phyloP scores from a whole-genome alignment of 306 rosid species.

The Pterocarpus santalinus region DNA sequence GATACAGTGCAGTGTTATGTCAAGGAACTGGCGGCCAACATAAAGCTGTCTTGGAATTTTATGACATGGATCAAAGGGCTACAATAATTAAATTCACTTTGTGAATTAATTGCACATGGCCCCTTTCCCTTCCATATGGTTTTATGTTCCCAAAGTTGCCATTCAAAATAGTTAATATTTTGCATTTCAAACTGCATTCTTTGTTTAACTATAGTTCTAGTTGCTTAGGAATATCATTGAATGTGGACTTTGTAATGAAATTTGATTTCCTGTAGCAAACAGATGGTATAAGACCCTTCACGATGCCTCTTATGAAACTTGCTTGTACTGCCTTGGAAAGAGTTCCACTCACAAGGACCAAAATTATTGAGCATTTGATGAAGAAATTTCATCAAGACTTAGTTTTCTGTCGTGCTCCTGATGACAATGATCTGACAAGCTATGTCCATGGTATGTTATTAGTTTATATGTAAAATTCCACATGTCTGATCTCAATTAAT shows the following conservation, averaged over 20 bases:
- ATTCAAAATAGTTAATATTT: neutral
- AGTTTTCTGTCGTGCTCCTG: conserved; percentile 89
- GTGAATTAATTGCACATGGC: neutral
- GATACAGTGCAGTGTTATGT: too few species aligned
- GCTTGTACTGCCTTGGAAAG: conserved; percentile 96
- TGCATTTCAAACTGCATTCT: conserved; percentile 22
- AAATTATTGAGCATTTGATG: conserved; percentile 78
- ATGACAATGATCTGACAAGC: conserved; percentile 71
- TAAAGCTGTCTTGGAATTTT: too few species aligned
- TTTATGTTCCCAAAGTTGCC: neutral
- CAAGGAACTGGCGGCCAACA: too few species aligned
- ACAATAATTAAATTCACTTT: neutral
- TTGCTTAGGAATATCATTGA: conserved; percentile 20
- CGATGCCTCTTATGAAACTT: conserved; percentile 95
- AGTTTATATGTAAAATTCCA: conserved; percentile 5
- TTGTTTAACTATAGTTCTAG: conserved; percentile 30
- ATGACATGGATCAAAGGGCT: neutral
- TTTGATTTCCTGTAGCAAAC: conserved; percentile 62
- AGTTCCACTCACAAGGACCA: conserved; percentile 85
- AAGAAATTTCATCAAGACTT: conserved; percentile 85
- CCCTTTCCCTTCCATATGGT: conserved; percentile 21
- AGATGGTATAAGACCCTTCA: conserved; percentile 96
- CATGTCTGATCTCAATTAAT: conserved; percentile 5
- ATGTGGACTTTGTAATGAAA: conserved; percentile 25
- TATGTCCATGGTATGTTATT: conserved; percentile 70